Evolutionary conservation across 805 yeast species (phyloP), one percentile per base, ranked within the genome.

Genomic region (Millerozyma acaciae): DNA sequence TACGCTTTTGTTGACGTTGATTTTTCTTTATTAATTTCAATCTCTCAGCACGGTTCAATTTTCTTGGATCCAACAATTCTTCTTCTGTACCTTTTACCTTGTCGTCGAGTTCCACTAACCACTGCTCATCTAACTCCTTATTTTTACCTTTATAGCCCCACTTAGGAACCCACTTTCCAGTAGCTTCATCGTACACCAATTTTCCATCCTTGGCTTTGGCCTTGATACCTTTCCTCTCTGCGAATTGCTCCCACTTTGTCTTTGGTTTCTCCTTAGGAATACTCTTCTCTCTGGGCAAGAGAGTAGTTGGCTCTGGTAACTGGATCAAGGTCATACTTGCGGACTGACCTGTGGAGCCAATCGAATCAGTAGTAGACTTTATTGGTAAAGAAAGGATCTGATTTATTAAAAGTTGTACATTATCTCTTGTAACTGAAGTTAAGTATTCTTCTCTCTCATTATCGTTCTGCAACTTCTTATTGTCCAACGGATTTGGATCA

Each of bases 101-200:
- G 33, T 84, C 94, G 39, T 86, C 85, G 40, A 90, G 84, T 64
- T 93, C 99, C 37, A 90, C 97, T 53, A 87, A 71, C 98, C 98
- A 93, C 62, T 93, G 97, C 51, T 73, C 65, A 51, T 90, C 97
- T 47, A 80, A 53, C 35, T 78, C 76, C 65, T 93, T 90, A 63
- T 93, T 93, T 62, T 78, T 78, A 53, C 97, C 97, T 45, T 84
- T 81, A 68, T 83, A 90, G 40, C 99, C 99, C 98, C 98, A 93
- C 62, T 88, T 90, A 50, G 95, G 90, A 40, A 83, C 96, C 98
- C 98, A 93, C 62, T 88, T 89, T 32, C 90, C 89, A 19, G 76
- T 65, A 20, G 75, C 93, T 60, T 93, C 97, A 60, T 93, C 96
- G 50, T 67, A 93, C 1, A 85, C 87, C 75, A 81, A 69, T 65